phyloP scores from a whole-genome alignment of 2,329 filamentous ascomycete genomes.

The Fusarium oxysporum region DNA sequence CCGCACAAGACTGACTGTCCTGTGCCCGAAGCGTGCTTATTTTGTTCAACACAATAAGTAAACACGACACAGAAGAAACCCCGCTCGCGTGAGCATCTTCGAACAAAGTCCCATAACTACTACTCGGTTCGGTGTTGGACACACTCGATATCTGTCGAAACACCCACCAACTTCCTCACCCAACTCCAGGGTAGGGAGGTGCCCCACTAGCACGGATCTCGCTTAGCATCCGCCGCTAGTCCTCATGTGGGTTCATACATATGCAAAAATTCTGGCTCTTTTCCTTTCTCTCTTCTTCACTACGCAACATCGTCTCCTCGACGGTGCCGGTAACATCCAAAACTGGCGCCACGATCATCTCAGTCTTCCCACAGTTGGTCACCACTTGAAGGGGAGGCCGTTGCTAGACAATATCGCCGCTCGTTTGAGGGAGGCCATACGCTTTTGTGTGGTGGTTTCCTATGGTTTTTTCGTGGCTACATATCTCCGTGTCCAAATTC shows the following conservation, averaged over 20 bases:
- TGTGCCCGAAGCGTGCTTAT: background rate
- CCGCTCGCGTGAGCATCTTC: slow-evolving; percentile 23
- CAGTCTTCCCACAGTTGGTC: slow-evolving; percentile 42
- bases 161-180: background rate
- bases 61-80: background rate
- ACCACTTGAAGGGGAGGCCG: slow-evolving; percentile 32
- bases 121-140: background rate
- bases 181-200: background rate
- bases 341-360: slow-evolving; percentile 41
- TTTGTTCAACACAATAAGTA: background rate
- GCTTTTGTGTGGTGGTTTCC: slow-evolving; percentile 55
- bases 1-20: background rate
- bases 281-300: slow-evolving; percentile 32
- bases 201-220: background rate
- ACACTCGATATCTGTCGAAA: background rate
- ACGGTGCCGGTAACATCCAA: slow-evolving; percentile 40
- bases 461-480: slow-evolving; percentile 58
- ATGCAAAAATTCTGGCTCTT: slow-evolving; percentile 18
- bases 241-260: slow-evolving; percentile 7
- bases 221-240: slow-evolving; percentile 27
- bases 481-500: slow-evolving; percentile 35
- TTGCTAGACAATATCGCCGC: slow-evolving; percentile 56
- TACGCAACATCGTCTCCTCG: slow-evolving; percentile 50
- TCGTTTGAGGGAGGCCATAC: slow-evolving; percentile 59
- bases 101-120: background rate